phyloP scores from a whole-genome alignment of 805 yeast species.

The Blastobotrys attinorum region DNA sequence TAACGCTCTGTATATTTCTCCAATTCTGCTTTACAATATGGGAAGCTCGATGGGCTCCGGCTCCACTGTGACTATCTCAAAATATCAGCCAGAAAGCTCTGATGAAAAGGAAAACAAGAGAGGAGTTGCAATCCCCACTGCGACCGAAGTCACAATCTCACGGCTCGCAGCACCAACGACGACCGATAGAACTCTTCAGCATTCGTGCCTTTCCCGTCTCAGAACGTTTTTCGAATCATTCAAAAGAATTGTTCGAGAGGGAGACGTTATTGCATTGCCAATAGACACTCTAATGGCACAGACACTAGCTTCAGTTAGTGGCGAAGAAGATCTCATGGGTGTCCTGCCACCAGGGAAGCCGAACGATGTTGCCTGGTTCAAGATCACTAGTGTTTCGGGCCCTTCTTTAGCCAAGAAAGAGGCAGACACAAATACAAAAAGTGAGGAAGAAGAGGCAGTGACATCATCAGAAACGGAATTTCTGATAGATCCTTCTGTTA shows the following conservation, averaged over 20 bases:
- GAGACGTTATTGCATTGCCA: constrained; percentile 69
- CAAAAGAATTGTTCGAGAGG: constrained; percentile 50
- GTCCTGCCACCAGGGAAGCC: constrained; percentile 53
- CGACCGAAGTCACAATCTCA: constrained; percentile 56
- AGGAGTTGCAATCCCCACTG: constrained; percentile 29
- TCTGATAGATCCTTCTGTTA: constrained; percentile 62
- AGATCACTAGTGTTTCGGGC: constrained; percentile 42
- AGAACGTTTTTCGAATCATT: constrained; percentile 52
- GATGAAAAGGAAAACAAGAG: neutral
- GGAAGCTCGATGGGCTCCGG: constrained; percentile 14
- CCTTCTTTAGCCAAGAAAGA: constrained; percentile 8
- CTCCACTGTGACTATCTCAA: constrained; percentile 26
- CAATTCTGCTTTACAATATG: constrained; percentile 47
- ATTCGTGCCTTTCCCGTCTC: constrained; percentile 51
- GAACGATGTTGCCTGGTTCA: constrained; percentile 81
- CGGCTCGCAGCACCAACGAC: constrained; percentile 64
- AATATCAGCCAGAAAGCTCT: constrained; percentile 41
- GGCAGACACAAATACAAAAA: too few relatives aligned
- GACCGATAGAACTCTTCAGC: constrained; percentile 55
- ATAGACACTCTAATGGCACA: constrained; percentile 63
- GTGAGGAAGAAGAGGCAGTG: constrained; percentile 31
- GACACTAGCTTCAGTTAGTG: constrained; percentile 31
- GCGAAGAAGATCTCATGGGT: constrained; percentile 15
- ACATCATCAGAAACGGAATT: too few relatives aligned
- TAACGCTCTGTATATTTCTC: constrained; percentile 49